A percentile compares a stretch with the other conserved stretches of the same genome.
Conservation (phyloP, 345 rosid genomes). For the Bruguiera gymnorhiza region DNA sequence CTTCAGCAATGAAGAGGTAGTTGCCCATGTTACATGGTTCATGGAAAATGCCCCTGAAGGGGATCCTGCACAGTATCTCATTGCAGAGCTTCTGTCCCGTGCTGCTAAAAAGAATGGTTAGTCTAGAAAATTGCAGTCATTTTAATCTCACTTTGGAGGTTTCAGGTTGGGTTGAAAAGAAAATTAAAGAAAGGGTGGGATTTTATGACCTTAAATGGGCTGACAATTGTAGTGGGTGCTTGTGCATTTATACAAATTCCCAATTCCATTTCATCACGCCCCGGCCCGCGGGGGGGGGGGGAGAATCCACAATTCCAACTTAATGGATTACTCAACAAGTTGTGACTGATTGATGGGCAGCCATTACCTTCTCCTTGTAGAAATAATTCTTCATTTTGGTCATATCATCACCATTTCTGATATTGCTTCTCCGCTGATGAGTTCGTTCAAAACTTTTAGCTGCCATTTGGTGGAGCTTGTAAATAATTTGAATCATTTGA, state of each 20-base stretch:
- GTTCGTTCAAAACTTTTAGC: background rate
- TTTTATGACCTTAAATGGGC: background rate
- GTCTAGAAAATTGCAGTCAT: constrained; percentile 7
- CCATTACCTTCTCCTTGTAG: background rate
- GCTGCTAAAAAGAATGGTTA: constrained; percentile 95
- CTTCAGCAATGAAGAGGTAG: constrained; percentile 94
- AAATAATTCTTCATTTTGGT: background rate
- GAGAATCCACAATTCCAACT: too few relatives aligned
- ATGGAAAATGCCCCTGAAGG: constrained; percentile 96
- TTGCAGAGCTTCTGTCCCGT: constrained; percentile 87
- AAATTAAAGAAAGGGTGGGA: background rate
- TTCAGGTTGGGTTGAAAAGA: background rate
- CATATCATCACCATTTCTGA: too few relatives aligned
- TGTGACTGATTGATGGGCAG: background rate
- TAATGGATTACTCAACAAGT: background rate
- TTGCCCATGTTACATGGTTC: constrained; percentile 96
- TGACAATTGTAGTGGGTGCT: background rate
- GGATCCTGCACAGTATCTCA: constrained; percentile 93
- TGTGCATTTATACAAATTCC: too few relatives aligned
- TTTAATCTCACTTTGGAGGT: background rate
- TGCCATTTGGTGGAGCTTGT: too few relatives aligned
- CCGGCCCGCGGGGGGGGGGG: too few relatives aligned
- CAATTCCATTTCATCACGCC: too few relatives aligned
- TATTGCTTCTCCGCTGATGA: background rate
- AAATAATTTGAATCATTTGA: too few relatives aligned